A percentile compares a stretch with the other conserved stretches of the same genome.
Evolutionary conservation across 2,329 filamentous ascomycete genomes (phyloP).

Genomic region (Fusarium keratoplasticum): DNA sequence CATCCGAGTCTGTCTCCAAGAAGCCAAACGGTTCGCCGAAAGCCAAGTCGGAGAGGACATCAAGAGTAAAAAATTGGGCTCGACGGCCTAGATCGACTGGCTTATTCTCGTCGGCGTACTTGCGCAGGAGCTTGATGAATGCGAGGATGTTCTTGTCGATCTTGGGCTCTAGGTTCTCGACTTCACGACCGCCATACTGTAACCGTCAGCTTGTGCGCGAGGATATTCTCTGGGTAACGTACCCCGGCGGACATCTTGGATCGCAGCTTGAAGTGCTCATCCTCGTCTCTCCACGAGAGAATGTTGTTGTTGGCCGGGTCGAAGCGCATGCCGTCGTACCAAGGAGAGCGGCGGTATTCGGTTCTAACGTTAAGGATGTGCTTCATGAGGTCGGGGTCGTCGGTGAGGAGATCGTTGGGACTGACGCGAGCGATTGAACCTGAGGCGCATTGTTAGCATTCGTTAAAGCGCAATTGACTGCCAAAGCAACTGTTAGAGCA

Average conservation of each 20-base stretch:
- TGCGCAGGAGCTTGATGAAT: constrained; percentile 52
- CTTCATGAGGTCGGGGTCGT: constrained; percentile 53
- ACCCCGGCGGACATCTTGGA: constrained; percentile 64
- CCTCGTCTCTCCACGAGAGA: constrained; percentile 61
- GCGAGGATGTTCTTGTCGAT: constrained; percentile 61
- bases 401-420: constrained; percentile 54
- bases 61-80: constrained; percentile 63
- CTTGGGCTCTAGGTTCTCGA: constrained; percentile 59
- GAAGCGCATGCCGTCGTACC: constrained; percentile 64
- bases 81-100: constrained; percentile 58
- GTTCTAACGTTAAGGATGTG: constrained; percentile 50
- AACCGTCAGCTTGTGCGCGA: not conserved
- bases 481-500: not conserved
- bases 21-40: constrained; percentile 62
- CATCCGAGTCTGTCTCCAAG: constrained; percentile 57
- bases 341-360: constrained; percentile 50
- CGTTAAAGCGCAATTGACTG: not conserved
- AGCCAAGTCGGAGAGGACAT: constrained; percentile 64
- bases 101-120: constrained; percentile 15
- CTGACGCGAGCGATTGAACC: constrained; percentile 55
- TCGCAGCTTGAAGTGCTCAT: constrained; percentile 55
- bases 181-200: constrained; percentile 63
- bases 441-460: not conserved
- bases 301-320: constrained; percentile 64
- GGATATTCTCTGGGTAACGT: constrained; percentile 4